A percentile compares a stretch with the other conserved stretches of the same genome.
phyloP scores from a whole-genome alignment of 352 stramenopile species.

The Elongisporangium anandrum region DNA sequence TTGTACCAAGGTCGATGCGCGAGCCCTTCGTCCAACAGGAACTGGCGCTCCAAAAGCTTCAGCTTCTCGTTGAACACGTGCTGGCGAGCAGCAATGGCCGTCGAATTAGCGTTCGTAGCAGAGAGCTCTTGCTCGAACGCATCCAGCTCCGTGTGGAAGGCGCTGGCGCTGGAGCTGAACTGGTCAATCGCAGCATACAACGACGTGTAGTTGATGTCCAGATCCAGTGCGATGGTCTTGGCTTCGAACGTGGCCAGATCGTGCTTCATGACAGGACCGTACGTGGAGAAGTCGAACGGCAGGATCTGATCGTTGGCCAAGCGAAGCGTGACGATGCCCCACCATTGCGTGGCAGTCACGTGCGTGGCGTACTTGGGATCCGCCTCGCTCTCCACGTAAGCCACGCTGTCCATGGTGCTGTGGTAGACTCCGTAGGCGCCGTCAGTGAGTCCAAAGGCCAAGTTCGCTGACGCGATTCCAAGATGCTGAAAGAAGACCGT shows the following conservation, averaged over 20 bases:
- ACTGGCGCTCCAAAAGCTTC: slow-evolving; percentile 27
- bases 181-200: not conserved
- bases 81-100: slow-evolving; percentile 1
- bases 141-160: slow-evolving; percentile 18
- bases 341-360: slow-evolving; percentile 26
- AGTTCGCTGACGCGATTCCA: slow-evolving; percentile 72
- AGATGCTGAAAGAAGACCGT: slow-evolving; percentile 82
- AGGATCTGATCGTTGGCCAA: slow-evolving; percentile 18
- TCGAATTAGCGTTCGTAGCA: not conserved
- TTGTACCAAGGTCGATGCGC: slow-evolving; percentile 37
- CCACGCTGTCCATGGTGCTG: slow-evolving; percentile 64
- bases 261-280: slow-evolving; percentile 34
- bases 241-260: slow-evolving; percentile 14
- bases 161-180: slow-evolving; percentile 15
- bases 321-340: slow-evolving; percentile 28
- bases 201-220: not conserved
- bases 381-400: slow-evolving; percentile 30
- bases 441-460: slow-evolving; percentile 34
- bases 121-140: slow-evolving; percentile 7
- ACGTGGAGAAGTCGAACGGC: slow-evolving; percentile 17
- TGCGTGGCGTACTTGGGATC: slow-evolving; percentile 39
- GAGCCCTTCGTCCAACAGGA: slow-evolving; percentile 23
- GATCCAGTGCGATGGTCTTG: not conserved
- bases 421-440: slow-evolving; percentile 58
- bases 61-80: slow-evolving; percentile 31